phyloP scores from a whole-genome alignment of 805 yeast genomes.

The Suhomyces sp. region DNA sequence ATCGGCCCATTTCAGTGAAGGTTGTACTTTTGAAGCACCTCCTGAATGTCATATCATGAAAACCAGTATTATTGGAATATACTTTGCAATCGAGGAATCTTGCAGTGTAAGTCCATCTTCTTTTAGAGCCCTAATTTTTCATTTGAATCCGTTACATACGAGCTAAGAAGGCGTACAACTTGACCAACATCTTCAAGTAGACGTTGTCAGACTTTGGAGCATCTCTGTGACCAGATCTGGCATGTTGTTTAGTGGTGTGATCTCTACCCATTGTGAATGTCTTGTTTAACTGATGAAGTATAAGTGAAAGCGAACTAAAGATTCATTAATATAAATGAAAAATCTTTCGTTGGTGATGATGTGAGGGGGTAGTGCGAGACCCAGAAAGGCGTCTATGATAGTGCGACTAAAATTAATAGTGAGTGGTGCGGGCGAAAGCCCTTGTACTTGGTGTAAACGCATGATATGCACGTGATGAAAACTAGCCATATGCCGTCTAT shows the following conservation, averaged over 20 bases:
- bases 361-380: not conserved
- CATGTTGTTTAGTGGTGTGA: constrained; percentile 95
- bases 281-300: constrained; percentile 6
- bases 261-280: constrained; percentile 83
- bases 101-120: constrained; percentile 7
- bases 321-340: constrained; percentile 1
- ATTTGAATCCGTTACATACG: constrained; percentile 63
- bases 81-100: constrained; percentile 1
- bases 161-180: constrained; percentile 98
- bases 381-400: not conserved
- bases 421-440: constrained; percentile 1
- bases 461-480: not conserved
- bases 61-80: constrained; percentile 4
- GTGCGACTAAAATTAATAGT: not conserved
- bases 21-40: too few relatives aligned
- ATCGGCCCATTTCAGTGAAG: too few relatives aligned
- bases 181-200: constrained; percentile 96
- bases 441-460: not conserved
- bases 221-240: constrained; percentile 92
- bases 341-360: constrained; percentile 4
- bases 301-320: constrained; percentile 1
- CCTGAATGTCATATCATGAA: too few relatives aligned
- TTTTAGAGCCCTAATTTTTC: constrained; percentile 6
- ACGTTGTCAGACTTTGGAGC: constrained; percentile 99
- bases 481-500: too few relatives aligned